These are phyloP conservation scores for Capronia coronata DNA, from an alignment of 2,329 filamentous ascomycete genomes.

Conservation along the genomic window DNA sequence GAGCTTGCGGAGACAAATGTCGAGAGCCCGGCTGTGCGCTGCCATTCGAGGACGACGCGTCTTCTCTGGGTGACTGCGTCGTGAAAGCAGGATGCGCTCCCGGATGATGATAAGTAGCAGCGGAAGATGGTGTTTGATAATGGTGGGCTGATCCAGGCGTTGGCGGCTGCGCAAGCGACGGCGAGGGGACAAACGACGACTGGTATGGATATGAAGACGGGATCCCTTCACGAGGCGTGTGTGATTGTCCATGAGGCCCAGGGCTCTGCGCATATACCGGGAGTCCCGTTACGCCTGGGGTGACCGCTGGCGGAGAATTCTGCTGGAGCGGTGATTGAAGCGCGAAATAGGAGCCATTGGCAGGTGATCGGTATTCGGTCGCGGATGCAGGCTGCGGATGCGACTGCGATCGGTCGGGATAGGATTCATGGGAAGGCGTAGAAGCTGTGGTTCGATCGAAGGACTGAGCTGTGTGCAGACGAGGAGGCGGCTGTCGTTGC, in stretches of 20 bases:
- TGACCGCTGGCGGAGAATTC: slow-evolving; percentile 21
- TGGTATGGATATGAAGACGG: slow-evolving; percentile 19
- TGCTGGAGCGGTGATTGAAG: slow-evolving; percentile 28
- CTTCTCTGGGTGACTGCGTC: slow-evolving; percentile 23
- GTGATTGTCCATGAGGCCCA: slow-evolving; percentile 22
- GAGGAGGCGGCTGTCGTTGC: slow-evolving; percentile 25
- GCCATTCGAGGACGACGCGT: slow-evolving; percentile 15
- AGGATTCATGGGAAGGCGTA: slow-evolving; percentile 23
- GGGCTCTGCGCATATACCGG: slow-evolving; percentile 26
- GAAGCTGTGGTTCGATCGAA: slow-evolving; percentile 10
- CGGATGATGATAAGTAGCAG: slow-evolving; percentile 16
- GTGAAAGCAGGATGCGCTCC: slow-evolving; percentile 14
- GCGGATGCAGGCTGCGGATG: slow-evolving; percentile 22
- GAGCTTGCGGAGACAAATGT: slow-evolving; percentile 24
- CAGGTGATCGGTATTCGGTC: slow-evolving; percentile 20
- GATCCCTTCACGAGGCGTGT: slow-evolving; percentile 24
- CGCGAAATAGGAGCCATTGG: slow-evolving; percentile 26
- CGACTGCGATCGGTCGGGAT: slow-evolving; percentile 13
- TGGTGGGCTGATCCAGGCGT: slow-evolving; percentile 25
- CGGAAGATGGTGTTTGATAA: slow-evolving; percentile 18
- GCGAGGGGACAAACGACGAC: slow-evolving; percentile 25
- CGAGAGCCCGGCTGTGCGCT: slow-evolving; percentile 16
- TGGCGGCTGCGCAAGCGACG: slow-evolving; percentile 21
- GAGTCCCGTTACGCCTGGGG: slow-evolving; percentile 21
- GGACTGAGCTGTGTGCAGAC: slow-evolving; percentile 25